These are phyloP conservation scores for Sequoiadendron giganteum DNA, from an alignment of 75 land plant genomes.

Conservation along the genomic window DNA sequence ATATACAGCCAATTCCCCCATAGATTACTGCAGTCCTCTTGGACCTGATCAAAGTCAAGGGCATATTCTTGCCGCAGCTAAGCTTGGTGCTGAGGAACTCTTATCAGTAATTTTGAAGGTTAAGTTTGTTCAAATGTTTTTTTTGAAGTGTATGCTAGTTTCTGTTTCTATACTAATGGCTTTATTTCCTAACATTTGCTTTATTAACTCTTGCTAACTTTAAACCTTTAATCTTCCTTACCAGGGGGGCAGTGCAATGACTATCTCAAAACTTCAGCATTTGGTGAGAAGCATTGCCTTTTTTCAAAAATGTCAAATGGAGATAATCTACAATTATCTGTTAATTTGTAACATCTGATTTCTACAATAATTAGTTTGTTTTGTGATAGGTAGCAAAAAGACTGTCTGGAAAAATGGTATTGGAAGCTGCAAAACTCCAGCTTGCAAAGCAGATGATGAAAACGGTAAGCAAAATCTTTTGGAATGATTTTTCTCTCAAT, in stretches of 20 bases:
- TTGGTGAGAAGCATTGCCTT: conserved; percentile 36
- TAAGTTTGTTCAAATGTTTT: neutral
- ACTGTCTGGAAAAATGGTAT: conserved; percentile 71
- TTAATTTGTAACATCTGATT: neutral
- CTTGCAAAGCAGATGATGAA: conserved; percentile 73
- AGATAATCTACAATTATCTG: neutral
- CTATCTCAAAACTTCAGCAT: conserved; percentile 62
- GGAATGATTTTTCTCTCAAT: neutral
- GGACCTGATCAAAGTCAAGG: conserved; percentile 53
- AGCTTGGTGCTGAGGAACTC: conserved; percentile 58
- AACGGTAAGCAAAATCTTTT: conserved; percentile 42
- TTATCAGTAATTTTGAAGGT: conserved; percentile 65
- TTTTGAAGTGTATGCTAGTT: neutral
- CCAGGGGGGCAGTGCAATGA: conserved; percentile 73
- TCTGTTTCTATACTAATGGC: neutral
- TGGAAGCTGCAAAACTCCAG: conserved; percentile 88
- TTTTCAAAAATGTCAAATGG: neutral
- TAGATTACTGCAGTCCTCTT: neutral
- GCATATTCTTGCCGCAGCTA: conserved; percentile 37
- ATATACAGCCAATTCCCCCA: neutral
- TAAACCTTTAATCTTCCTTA: conserved; percentile 5
- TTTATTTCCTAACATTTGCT: conserved; percentile 1
- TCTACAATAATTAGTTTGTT: conserved; percentile 3
- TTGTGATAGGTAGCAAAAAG: conserved; percentile 62
- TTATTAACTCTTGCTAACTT: neutral